phyloP scores from a whole-genome alignment of 83 land plant species.

The Larix sibirica region DNA sequence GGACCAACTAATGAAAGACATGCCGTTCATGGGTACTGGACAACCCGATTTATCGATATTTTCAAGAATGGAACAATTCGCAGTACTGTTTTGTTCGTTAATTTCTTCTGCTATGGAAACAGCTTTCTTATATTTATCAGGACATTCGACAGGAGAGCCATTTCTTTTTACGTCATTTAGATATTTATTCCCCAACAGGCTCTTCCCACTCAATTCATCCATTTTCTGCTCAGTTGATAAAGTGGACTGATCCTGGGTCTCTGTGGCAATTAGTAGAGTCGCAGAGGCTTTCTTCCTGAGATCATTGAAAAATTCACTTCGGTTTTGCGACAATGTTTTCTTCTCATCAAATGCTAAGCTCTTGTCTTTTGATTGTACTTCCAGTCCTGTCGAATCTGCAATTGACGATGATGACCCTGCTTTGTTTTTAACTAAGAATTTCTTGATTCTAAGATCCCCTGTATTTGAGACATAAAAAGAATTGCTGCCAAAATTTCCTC shows the following conservation, averaged over 20 bases:
- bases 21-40: background rate
- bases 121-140: background rate
- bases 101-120: background rate
- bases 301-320: background rate
- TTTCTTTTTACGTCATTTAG: background rate
- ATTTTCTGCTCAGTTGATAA: background rate
- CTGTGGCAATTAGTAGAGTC: background rate
- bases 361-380: background rate
- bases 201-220: slow-evolving; percentile 1
- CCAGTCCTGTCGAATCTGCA: background rate
- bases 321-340: background rate
- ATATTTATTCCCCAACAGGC: background rate
- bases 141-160: background rate
- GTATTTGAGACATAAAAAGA: no score
- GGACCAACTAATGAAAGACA: background rate
- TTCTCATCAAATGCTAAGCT: background rate
- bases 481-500: no score
- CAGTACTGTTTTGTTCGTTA: background rate
- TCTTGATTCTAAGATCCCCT: no score
- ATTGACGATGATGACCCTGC: background rate
- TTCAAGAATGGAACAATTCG: background rate
- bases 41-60: background rate
- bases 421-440: background rate
- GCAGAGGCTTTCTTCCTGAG: slow-evolving; percentile 3
- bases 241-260: background rate